phyloP scores from a whole-genome alignment of 2,329 filamentous ascomycete species.

The Colletotrichum eremochloae region DNA sequence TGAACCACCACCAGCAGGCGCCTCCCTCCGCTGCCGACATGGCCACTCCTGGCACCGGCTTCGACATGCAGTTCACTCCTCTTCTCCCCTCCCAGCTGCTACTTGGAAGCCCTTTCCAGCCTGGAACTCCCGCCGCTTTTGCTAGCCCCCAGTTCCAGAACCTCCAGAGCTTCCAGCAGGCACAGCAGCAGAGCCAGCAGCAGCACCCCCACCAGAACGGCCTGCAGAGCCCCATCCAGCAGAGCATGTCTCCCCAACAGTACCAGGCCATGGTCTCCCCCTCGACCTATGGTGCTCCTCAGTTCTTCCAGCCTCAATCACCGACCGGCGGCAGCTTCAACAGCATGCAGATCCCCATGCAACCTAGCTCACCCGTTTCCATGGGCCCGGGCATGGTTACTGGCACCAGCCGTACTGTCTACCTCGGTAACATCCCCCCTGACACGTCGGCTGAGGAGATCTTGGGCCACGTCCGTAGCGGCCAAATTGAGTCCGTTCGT shows the following conservation, averaged over 20 bases:
- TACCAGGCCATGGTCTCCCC: constrained; percentile 91
- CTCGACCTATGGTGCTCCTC: constrained; percentile 83
- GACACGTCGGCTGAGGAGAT: constrained; percentile 98
- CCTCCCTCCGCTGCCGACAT: constrained; percentile 77
- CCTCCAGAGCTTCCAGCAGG: constrained; percentile 80
- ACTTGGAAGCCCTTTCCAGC: constrained; percentile 96
- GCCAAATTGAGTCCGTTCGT: constrained; percentile 98
- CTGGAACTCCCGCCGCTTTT: constrained; percentile 91
- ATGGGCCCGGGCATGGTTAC: constrained; percentile 85
- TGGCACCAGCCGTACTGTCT: constrained; percentile 95
- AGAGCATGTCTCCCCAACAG: constrained; percentile 82
- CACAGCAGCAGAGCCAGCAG: constrained; percentile 65
- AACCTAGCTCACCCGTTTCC: constrained; percentile 80
- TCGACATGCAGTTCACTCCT: constrained; percentile 99
- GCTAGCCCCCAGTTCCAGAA: constrained; percentile 92
- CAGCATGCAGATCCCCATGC: constrained; percentile 67
- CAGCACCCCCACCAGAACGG: constrained; percentile 69
- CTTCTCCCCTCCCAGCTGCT: constrained; percentile 94
- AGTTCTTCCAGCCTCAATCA: constrained; percentile 90
- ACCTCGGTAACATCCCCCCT: constrained; percentile 97
- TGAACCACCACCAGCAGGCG: constrained; percentile 50
- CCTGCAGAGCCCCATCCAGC: constrained; percentile 80
- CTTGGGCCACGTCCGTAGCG: constrained; percentile 93
- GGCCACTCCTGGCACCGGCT: constrained; percentile 87
- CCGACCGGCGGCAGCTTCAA: constrained; percentile 80